Evolutionary conservation across 345 rosid genomes (phyloP), one percentile per base, ranked within the genome.

Genomic region (Melaleuca alternifolia): DNA sequence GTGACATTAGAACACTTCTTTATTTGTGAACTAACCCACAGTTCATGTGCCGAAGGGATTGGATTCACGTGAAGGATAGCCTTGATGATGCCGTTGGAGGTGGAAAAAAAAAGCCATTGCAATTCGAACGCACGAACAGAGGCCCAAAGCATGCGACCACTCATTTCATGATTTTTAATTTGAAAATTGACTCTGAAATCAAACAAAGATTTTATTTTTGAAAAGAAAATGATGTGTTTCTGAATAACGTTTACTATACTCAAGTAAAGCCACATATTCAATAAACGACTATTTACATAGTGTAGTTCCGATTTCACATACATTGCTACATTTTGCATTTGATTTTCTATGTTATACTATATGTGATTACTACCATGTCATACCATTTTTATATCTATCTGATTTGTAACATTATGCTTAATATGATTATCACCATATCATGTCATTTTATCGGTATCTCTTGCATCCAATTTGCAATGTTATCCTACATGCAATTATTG

Each of bases 351-450:
- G 33, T 12, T 0, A 0, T 59, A 15, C 33, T 5, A 26, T 11
- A 57, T 11, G 1, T 0, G 3, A 11, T 57, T 57, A n/a, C 5
- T 1, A 12, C 26, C 33, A 59, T 59, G 5, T 0, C 0, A 5
- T 11, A 0, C 11, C 33, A 6, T 11, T 3, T 59, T 0, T 2
- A 11, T 26, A 1, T 59, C 1, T 23, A 56, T 2, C 23, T 10
- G 65, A n/a, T 59, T n/a, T 59, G 8, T 15, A 16, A n/a, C 6
- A 1, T 59, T n/a, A 59, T 59, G 2, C 33, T 0, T 5, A 30
- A n/a, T 26, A 16, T 26, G n/a, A 59, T 59, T 59, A 6, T n/a
- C n/a, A 6, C n/a, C 4, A 59, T 59, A 26, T 26, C 1, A 57
- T 57, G 1, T 26, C 16, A 11, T 57, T 11, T 10, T 57, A 41